Evolutionary conservation across 2,329 filamentous ascomycete genomes (phyloP), one percentile per base, ranked within the genome.

Genomic region (Trichoderma polysporum): DNA sequence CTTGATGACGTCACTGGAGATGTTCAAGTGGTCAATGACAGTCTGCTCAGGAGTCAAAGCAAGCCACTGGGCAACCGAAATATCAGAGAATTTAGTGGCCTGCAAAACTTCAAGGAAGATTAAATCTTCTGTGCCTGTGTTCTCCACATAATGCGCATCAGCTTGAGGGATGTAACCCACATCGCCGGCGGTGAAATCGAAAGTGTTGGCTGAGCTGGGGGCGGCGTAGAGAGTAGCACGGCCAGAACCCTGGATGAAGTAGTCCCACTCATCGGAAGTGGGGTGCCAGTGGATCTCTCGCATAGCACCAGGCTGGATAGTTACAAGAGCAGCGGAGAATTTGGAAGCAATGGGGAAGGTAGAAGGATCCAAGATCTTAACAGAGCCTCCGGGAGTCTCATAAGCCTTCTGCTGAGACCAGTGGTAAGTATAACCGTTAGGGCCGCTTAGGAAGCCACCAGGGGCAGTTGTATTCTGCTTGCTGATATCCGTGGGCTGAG

Each of bases 281-380:
- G 84, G 84, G 76, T 89, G 86, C 86, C 87, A 89, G 77, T 89
- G 87, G 50, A 90, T 77, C 73, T 89, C 87, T 25, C 87, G 83
- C 84, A 89, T 86, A 1, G 86, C 86, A n/a, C 87, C 87, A 0
- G 87, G 86, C 70, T 87, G 79, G 35, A 89, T 78, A 2, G 83
- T 85, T 10, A 89, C 84, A 1, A 88, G 78, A 0, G 85, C 86
- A 0, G 83, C 82, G 3, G 86, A 84, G 73, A 89, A 87, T 65
- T 79, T 81, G 12, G 73, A 74, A 0, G 87, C 84, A 31, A 87
- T 77, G 5, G 87, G 87, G 76, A 89, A 89, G 1, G 81, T 86
- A 0, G 76, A 73, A 0, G 85, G 81, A 71, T 89, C 87, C 7
- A 88, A 73, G 64, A 89, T 84, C 77, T 88, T 88, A 70, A 89